A percentile compares a stretch with the other conserved stretches of the same genome.
phyloP scores from a whole-genome alignment of 768 basidiomycete genomes.

The Kwoniella europaea region DNA sequence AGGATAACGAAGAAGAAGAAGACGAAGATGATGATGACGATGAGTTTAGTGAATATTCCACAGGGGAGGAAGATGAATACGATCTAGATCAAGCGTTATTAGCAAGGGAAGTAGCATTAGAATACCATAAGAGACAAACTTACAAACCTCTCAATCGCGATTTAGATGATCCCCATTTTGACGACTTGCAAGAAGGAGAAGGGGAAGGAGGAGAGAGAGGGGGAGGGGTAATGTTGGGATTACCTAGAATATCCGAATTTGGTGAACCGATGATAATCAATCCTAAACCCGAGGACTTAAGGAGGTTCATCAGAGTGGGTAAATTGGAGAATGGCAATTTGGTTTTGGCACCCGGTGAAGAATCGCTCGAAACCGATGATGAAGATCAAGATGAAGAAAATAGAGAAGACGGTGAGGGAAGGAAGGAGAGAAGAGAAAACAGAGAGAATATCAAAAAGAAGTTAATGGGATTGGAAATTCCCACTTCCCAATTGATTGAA shows the following conservation, averaged over 20 bases:
- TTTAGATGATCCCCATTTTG: conserved; percentile 20
- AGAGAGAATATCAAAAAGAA: conserved; percentile 33
- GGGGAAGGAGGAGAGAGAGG: conserved; percentile 12
- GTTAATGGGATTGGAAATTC: conserved; percentile 28
- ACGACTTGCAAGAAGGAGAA: conserved; percentile 20
- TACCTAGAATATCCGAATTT: conserved; percentile 32
- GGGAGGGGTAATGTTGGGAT: conserved; percentile 40
- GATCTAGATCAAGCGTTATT: conserved; percentile 48
- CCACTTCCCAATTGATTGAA: background rate
- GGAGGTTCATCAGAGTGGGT: conserved; percentile 41
- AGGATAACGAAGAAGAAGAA: conserved; percentile 23
- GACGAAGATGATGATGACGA: conserved; percentile 46
- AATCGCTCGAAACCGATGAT: conserved; percentile 36
- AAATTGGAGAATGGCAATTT: conserved; percentile 52
- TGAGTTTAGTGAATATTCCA: conserved; percentile 31
- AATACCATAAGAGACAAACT: conserved; percentile 45
- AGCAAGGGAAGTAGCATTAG: conserved; percentile 42
- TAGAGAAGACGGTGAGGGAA: background rate
- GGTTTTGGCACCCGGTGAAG: conserved; percentile 46
- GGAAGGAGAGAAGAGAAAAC: conserved; percentile 23
- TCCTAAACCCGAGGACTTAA: conserved; percentile 45
- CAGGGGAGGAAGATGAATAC: conserved; percentile 46
- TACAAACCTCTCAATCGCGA: conserved; percentile 36
- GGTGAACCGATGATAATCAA: conserved; percentile 39
- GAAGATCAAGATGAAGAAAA: conserved; percentile 31